Evolutionary conservation across 1,284 basidiomycete species (phyloP).

Genomic region (Trametes sp.): DNA sequence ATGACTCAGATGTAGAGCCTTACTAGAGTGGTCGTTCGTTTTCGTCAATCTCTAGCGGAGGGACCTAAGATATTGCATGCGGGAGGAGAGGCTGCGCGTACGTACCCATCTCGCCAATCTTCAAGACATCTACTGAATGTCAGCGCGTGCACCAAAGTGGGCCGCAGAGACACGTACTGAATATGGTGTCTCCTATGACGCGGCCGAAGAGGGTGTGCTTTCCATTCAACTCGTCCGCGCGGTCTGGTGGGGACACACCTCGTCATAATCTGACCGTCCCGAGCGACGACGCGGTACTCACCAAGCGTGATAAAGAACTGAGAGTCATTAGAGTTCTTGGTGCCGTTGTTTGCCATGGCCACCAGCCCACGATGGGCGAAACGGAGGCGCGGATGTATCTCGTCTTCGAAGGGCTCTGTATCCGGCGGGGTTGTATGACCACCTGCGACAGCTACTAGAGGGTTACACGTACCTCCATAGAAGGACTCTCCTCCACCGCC

Average conservation of each 20-base stretch:
- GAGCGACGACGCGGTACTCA: conserved; percentile 41
- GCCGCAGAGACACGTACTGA: conserved; percentile 64
- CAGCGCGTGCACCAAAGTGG: background rate
- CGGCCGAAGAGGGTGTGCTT: conserved; percentile 91
- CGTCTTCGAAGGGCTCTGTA: conserved; percentile 88
- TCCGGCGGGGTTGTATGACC: background rate
- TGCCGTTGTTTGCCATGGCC: conserved; percentile 92
- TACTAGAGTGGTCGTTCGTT: conserved; percentile 89
- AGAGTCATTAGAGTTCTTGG: conserved; percentile 85
- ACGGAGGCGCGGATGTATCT: conserved; percentile 90
- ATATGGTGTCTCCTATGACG: conserved; percentile 84
- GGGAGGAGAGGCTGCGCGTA: background rate
- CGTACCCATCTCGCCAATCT: conserved; percentile 87
- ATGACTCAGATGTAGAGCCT: conserved; percentile 34
- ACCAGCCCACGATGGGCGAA: conserved; percentile 89
- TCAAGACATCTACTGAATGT: conserved; percentile 74
- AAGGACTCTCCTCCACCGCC: conserved; percentile 93
- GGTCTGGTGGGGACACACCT: conserved; percentile 55
- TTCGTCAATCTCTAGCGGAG: conserved; percentile 74
- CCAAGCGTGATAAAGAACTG: conserved; percentile 94
- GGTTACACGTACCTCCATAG: conserved; percentile 73
- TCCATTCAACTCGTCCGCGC: conserved; percentile 88
- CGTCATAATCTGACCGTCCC: background rate
- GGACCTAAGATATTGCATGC: conserved; percentile 27
- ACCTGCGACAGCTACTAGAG: background rate